These are phyloP conservation scores for Hibiscus mutabilis DNA, from an alignment of 345 rosid genomes.

Conservation along the genomic window DNA sequence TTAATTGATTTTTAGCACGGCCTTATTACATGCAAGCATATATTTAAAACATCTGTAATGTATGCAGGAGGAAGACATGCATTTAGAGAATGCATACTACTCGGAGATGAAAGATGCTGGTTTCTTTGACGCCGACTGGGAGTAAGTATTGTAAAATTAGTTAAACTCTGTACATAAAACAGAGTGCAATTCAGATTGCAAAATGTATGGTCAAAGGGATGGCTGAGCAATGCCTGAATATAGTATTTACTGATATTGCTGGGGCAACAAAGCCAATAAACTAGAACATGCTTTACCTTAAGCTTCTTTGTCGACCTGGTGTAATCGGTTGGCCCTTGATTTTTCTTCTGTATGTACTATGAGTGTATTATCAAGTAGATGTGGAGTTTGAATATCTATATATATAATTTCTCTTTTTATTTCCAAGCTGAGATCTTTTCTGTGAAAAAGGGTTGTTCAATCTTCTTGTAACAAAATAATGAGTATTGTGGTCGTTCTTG, in stretches of 20 bases:
- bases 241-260: neutral
- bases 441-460: neutral
- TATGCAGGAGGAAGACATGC: conserved; percentile 71
- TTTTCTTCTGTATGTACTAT: neutral
- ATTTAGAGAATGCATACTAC: conserved; percentile 74
- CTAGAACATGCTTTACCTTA: neutral
- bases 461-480: too few species aligned
- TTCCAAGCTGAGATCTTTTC: neutral
- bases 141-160: conserved; percentile 17
- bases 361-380: neutral
- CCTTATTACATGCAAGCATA: neutral
- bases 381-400: neutral
- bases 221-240: neutral
- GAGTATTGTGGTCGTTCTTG: too few species aligned
- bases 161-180: conserved; percentile 19
- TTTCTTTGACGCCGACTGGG: conserved; percentile 88
- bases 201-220: neutral
- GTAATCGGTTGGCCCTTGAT: neutral
- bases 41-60: neutral
- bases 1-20: neutral
- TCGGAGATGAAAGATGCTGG: conserved; percentile 98
- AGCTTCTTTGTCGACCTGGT: neutral
- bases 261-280: neutral
- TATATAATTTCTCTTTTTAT: neutral
- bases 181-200: neutral